Conservation (phyloP, 2,329 filamentous ascomycete species). For the Ophiocordyceps camponoti-floridani region DNA sequence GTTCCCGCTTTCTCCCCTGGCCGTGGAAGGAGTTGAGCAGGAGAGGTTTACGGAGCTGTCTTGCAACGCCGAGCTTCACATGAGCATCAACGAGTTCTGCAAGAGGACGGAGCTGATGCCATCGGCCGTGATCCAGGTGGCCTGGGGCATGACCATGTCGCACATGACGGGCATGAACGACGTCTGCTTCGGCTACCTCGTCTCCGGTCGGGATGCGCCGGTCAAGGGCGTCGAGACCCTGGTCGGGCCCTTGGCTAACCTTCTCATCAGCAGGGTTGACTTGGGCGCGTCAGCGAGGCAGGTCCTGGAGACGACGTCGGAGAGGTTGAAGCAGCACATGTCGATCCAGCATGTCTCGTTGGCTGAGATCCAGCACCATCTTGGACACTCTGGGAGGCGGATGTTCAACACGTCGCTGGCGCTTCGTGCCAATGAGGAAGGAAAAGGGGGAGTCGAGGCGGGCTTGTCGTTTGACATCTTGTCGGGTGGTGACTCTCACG, state of each 20-base stretch:
- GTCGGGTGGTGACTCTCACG: conserved; percentile 5
- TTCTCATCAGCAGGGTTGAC: conserved; percentile 30
- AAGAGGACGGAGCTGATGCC: conserved; percentile 22
- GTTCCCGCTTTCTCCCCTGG: conserved; percentile 1
- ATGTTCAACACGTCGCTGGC: conserved; percentile 17
- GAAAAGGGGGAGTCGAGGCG: background rate
- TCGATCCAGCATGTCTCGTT: conserved; percentile 30
- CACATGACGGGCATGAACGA: conserved; percentile 26
- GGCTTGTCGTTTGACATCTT: conserved; percentile 1
- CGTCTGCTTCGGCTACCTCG: conserved; percentile 34
- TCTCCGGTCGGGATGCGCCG: conserved; percentile 33
- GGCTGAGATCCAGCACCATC: conserved; percentile 22
- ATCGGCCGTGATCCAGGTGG: conserved; percentile 29
- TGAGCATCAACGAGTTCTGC: conserved; percentile 12
- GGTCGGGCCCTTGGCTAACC: conserved; percentile 34
- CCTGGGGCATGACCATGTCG: conserved; percentile 31
- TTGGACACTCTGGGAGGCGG: conserved; percentile 6
- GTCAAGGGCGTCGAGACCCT: conserved; percentile 27
- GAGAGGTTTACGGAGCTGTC: conserved; percentile 1
- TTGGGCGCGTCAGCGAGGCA: conserved; percentile 12
- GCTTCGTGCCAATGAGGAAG: conserved; percentile 8
- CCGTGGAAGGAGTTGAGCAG: background rate
- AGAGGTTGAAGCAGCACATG: conserved; percentile 25
- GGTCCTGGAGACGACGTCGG: conserved; percentile 23
- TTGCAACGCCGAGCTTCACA: background rate